Evolutionary conservation across 2,329 filamentous ascomycete genomes (phyloP), one percentile per base, ranked within the genome.

Genomic region (Cladosporium austrohemisphaericum): DNA sequence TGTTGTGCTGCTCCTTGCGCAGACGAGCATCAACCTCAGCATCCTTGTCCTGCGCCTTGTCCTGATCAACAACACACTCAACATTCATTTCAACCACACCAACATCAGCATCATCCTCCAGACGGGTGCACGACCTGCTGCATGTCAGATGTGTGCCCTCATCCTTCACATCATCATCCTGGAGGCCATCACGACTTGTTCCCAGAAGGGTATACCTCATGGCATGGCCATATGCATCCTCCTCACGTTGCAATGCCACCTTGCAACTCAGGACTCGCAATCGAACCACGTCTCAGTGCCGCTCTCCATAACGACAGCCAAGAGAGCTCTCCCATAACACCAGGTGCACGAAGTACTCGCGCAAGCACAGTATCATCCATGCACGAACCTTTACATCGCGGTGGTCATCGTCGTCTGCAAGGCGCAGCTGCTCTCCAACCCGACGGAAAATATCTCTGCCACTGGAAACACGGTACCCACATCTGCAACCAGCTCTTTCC

Each of bases 401-500:
- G 49, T 18, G 49, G 49, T 18, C 49, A 51, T 26, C 49, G 49
- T 20, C 49, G 49, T 29, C 33, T 51, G 6, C 49, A 51, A 46
- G 49, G 49, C 13, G 49, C 49, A 6, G 22, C 41, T 5, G 49
- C 41, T 3, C 16, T 38, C 8, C 41, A 44, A 33, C n/a, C 49
- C n/a, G 40, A 51, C 8, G 49, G 49, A 25, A 23, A 25, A 3
- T 51, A 51, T 33, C 40, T 45, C 25, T 51, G 49, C 41, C 49
- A 51, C 25, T 51, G 49, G 49, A 25, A 38, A 20, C 32, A 32
- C 25, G 32, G 22, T 19, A 36, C 29, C 11, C 38, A 41, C 16
- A 41, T 36, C 26, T 56, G 54, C 50, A 55, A 55, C 22, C 56
- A 57, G 22, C 58, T 59, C 1, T 78, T 77, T 53, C 59, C 62